Conservation (phyloP, 345 rosid genomes). For the Eucalyptus pauciflora region DNA sequence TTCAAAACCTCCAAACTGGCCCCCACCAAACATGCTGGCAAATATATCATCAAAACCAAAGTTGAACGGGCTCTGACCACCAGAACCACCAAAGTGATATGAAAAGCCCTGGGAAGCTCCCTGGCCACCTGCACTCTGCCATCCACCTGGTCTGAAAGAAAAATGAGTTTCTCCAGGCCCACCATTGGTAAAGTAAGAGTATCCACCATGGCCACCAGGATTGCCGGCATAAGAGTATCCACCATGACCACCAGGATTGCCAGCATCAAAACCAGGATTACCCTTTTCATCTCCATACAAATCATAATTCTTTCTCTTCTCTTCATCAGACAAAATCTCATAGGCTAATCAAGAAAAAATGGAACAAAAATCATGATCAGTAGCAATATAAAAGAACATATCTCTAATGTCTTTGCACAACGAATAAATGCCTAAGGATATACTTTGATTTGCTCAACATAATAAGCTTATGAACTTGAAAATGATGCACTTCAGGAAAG, state of each 20-base stretch:
- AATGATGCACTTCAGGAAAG: neutral
- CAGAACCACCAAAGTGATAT: constrained; percentile 61
- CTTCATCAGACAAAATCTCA: constrained; percentile 83
- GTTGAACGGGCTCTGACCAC: constrained; percentile 43
- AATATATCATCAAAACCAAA: constrained; percentile 61
- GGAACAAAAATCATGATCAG: neutral
- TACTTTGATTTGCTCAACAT: neutral
- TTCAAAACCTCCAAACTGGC: constrained; percentile 43
- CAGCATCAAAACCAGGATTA: constrained; percentile 68
- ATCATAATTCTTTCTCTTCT: constrained; percentile 83
- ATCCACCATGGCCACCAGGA: constrained; percentile 51
- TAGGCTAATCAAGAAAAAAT: constrained; percentile 50
- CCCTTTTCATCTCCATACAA: constrained; percentile 87
- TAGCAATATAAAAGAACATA: neutral
- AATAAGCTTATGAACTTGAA: neutral
- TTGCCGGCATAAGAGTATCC: constrained; percentile 39
- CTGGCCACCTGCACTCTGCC: constrained; percentile 66
- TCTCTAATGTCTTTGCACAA: neutral
- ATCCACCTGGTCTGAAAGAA: constrained; percentile 49
- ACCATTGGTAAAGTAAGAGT: constrained; percentile 36
- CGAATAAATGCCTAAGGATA: neutral
- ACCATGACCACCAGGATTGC: constrained; percentile 36
- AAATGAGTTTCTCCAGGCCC: constrained; percentile 53
- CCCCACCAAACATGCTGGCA: constrained; percentile 45
- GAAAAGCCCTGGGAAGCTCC: constrained; percentile 60